Evolutionary conservation across 768 basidiomycete genomes (phyloP).

Genomic region (Leccinum broughii): DNA sequence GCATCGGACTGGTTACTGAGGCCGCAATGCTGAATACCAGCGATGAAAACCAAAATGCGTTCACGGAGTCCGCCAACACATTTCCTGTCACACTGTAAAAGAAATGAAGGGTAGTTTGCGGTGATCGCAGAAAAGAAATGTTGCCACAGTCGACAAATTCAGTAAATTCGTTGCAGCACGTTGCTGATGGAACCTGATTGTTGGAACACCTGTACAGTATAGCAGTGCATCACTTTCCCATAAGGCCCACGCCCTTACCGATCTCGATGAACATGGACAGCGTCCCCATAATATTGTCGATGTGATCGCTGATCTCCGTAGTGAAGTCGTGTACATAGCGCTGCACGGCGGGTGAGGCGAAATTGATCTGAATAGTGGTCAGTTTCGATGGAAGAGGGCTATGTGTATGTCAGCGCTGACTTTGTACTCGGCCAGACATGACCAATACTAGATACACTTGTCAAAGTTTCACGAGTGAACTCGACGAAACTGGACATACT

Average conservation of each 20-base stretch:
- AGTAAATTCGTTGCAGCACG: constrained; percentile 49
- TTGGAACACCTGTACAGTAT: constrained; percentile 47
- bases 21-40: constrained; percentile 48
- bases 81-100: constrained; percentile 38
- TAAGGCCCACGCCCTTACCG: constrained; percentile 37
- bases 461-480: constrained; percentile 9
- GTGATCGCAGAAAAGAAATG: constrained; percentile 53
- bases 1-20: constrained; percentile 47
- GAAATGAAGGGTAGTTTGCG: constrained; percentile 49
- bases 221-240: constrained; percentile 24
- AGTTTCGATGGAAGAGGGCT: constrained; percentile 1
- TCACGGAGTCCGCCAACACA: constrained; percentile 43
- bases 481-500: constrained; percentile 27
- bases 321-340: constrained; percentile 52
- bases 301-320: constrained; percentile 52
- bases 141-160: constrained; percentile 53
- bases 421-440: constrained; percentile 49
- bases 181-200: constrained; percentile 55
- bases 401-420: constrained; percentile 25
- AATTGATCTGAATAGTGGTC: constrained; percentile 44
- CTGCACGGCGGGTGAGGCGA: constrained; percentile 49
- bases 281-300: constrained; percentile 51
- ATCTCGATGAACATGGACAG: constrained; percentile 54
- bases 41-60: constrained; percentile 56
- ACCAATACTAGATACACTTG: constrained; percentile 47